Evolutionary conservation across 2,329 filamentous ascomycete species (phyloP).

Genomic region (Metarhizium sp.): DNA sequence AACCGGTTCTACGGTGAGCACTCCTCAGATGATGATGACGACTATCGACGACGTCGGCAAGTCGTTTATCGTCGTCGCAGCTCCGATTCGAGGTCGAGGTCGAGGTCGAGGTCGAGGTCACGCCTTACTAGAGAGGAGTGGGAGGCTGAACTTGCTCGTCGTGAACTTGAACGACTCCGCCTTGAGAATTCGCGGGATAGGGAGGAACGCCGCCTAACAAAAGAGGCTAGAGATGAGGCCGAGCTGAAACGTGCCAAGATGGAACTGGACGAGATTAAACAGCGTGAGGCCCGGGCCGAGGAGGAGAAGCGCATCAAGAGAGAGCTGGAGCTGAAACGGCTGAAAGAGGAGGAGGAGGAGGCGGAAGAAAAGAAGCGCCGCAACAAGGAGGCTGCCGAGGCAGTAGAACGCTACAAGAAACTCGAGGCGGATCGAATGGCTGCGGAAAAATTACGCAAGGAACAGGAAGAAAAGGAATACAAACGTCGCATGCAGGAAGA

Average conservation of each 20-base stretch:
- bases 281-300: constrained; percentile 35
- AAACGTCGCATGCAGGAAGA: constrained; percentile 47
- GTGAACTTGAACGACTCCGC: constrained; percentile 35
- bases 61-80: constrained; percentile 17
- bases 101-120: constrained; percentile 15
- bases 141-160: constrained; percentile 28
- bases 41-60: constrained; percentile 15
- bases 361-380: constrained; percentile 33
- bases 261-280: constrained; percentile 37
- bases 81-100: constrained; percentile 13
- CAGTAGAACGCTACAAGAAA: constrained; percentile 41
- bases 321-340: constrained; percentile 39
- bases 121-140: constrained; percentile 32
- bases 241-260: constrained; percentile 40
- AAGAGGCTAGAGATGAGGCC: constrained; percentile 34
- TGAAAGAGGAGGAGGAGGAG: constrained; percentile 35
- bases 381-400: constrained; percentile 37
- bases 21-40: constrained; percentile 32
- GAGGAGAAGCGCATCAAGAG: constrained; percentile 42
- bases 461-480: constrained; percentile 43
- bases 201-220: constrained; percentile 24
- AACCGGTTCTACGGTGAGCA: constrained; percentile 43
- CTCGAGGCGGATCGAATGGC: constrained; percentile 37
- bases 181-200: constrained; percentile 30
- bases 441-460: constrained; percentile 37